These are phyloP conservation scores for Plectosphaerella cucumerina DNA, from an alignment of 2,329 filamentous ascomycete genomes.

Conservation along the genomic window DNA sequence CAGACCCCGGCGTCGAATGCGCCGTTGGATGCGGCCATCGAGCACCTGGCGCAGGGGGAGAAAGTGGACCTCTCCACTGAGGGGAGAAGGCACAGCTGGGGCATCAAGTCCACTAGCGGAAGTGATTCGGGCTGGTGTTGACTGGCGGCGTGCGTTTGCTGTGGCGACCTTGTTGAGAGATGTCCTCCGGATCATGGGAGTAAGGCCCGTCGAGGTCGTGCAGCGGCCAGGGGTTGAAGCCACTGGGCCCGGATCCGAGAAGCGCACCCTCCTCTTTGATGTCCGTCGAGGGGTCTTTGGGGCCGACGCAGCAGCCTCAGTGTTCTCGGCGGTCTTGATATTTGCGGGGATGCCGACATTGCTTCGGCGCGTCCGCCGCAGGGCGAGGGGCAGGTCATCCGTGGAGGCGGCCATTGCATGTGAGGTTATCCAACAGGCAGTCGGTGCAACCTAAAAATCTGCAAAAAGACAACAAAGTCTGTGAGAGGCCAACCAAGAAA, in stretches of 20 bases:
- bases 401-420: not conserved
- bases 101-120: constrained; percentile 13
- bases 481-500: not conserved
- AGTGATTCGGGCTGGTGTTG: constrained; percentile 28
- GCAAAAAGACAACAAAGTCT: not conserved
- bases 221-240: constrained; percentile 13
- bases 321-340: constrained; percentile 3
- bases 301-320: constrained; percentile 10
- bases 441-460: not conserved
- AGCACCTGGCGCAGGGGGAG: constrained; percentile 49
- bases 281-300: constrained; percentile 8
- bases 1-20: constrained; percentile 50
- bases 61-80: constrained; percentile 38
- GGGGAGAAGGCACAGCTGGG: constrained; percentile 11
- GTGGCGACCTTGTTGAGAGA: constrained; percentile 29
- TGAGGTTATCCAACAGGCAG: not conserved
- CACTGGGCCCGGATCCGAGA: constrained; percentile 51
- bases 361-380: constrained; percentile 49
- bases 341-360: constrained; percentile 16
- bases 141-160: constrained; percentile 39
- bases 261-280: constrained; percentile 48
- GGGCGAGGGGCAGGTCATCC: constrained; percentile 47
- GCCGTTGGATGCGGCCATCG: constrained; percentile 53
- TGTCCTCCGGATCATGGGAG: constrained; percentile 53
- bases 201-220: constrained; percentile 45